Percentiles rank a stretch among this genome's conserved stretches.
Evolutionary conservation across 2,329 filamentous ascomycete genomes (phyloP).

Genomic region (Neonectria magnoliae): DNA sequence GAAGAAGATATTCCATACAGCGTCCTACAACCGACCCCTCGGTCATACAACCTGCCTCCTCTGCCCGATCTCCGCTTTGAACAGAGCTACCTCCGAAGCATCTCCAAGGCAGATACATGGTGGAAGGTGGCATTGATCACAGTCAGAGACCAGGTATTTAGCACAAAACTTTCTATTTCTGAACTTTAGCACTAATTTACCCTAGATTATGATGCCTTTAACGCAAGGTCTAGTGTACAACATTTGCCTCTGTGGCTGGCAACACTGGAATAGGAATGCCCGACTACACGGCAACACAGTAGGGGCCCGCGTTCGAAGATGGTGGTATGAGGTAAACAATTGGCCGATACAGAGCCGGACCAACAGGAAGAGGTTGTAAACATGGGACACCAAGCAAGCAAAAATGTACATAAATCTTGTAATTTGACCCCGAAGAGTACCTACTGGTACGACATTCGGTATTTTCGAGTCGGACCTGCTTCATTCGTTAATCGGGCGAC

Average conservation of each 20-base stretch:
- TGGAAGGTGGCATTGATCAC: constrained; percentile 87
- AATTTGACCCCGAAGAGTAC: constrained; percentile 26
- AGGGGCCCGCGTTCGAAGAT: constrained; percentile 81
- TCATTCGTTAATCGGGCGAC: constrained; percentile 9
- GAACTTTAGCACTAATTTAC: background rate
- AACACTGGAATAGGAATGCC: constrained; percentile 84
- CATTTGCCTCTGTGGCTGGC: constrained; percentile 85
- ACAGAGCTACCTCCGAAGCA: constrained; percentile 95
- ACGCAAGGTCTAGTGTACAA: constrained; percentile 92
- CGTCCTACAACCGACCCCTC: constrained; percentile 65
- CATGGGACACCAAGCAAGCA: background rate
- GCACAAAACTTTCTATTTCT: background rate
- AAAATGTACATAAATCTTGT: constrained; percentile 21
- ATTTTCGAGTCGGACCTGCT: background rate
- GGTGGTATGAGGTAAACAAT: constrained; percentile 97
- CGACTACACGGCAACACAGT: constrained; percentile 79
- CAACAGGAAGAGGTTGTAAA: constrained; percentile 8
- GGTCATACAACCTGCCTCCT: constrained; percentile 61
- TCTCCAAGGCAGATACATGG: constrained; percentile 81
- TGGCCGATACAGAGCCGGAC: constrained; percentile 73
- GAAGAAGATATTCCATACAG: constrained; percentile 77
- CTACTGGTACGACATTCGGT: background rate
- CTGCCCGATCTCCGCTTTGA: constrained; percentile 95
- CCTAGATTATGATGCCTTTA: constrained; percentile 83
- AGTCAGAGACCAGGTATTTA: constrained; percentile 81